phyloP scores from a whole-genome alignment of 75 land plant species.

The Adiantum capillusveneris region DNA sequence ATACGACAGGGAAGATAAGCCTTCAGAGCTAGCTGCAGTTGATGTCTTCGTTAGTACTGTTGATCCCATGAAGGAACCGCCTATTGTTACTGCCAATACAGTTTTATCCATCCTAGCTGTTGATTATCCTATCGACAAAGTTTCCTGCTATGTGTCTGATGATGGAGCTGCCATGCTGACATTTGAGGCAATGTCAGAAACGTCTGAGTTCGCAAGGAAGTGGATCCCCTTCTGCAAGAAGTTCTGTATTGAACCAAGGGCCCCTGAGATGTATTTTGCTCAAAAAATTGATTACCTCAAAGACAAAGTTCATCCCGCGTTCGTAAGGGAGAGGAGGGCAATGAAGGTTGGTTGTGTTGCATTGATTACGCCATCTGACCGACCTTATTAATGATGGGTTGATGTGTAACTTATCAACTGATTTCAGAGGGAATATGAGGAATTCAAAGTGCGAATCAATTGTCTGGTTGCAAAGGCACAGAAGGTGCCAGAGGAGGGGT shows the following conservation, averaged over 20 bases:
- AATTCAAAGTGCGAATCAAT: slow-evolving; percentile 73
- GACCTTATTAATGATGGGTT: background rate
- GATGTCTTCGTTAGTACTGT: slow-evolving; percentile 79
- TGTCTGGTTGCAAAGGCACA: slow-evolving; percentile 75
- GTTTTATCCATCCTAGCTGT: slow-evolving; percentile 75
- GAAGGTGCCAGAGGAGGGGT: slow-evolving; percentile 84
- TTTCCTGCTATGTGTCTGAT: slow-evolving; percentile 86
- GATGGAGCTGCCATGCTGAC: slow-evolving; percentile 88
- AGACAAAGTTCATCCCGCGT: slow-evolving; percentile 52
- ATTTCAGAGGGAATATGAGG: slow-evolving; percentile 83
- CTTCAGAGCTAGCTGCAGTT: slow-evolving; percentile 53
- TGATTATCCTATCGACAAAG: slow-evolving; percentile 79
- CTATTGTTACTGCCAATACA: slow-evolving; percentile 76
- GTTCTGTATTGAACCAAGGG: slow-evolving; percentile 53
- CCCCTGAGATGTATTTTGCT: slow-evolving; percentile 63
- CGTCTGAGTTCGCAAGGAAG: slow-evolving; percentile 63
- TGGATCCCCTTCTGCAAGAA: slow-evolving; percentile 66
- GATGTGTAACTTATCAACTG: too few species aligned
- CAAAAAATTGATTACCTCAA: slow-evolving; percentile 59
- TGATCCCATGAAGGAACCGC: slow-evolving; percentile 80
- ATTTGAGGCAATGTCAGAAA: slow-evolving; percentile 70
- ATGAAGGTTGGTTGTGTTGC: slow-evolving; percentile 38
- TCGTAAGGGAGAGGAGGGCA: slow-evolving; percentile 56
- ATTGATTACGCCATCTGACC: background rate
- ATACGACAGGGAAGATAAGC: slow-evolving; percentile 70